Conservation (phyloP, 768 basidiomycete genomes). For the Phlegmacium glaucopus region DNA sequence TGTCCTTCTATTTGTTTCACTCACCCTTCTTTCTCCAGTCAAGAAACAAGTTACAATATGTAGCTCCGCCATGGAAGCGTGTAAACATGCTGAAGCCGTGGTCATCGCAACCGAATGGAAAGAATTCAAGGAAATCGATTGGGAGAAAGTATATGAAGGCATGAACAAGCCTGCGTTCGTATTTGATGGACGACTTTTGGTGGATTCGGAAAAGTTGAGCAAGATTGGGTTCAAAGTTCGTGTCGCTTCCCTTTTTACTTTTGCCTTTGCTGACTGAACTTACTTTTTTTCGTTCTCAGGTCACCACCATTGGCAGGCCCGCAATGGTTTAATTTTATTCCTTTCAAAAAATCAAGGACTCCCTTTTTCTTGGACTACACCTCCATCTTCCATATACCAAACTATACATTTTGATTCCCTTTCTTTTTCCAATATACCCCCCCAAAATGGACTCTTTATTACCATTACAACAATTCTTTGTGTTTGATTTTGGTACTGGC, state of each 20-base stretch:
- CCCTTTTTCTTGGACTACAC: too few species aligned
- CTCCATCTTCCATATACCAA: too few species aligned
- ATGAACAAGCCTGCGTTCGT: slow-evolving; percentile 99
- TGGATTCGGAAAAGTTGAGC: slow-evolving; percentile 76
- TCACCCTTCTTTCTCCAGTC: slow-evolving; percentile 41
- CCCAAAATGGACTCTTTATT: too few species aligned
- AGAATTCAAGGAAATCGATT: slow-evolving; percentile 92
- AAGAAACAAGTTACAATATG: slow-evolving; percentile 86
- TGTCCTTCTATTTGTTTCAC: slow-evolving; percentile 3
- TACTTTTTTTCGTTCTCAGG: neutral
- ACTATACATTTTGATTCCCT: too few species aligned
- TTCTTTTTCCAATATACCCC: too few species aligned
- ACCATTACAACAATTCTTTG: too few species aligned
- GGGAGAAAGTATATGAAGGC: slow-evolving; percentile 75
- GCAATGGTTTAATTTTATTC: too few species aligned
- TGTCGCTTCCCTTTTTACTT: slow-evolving; percentile 4
- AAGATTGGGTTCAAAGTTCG: slow-evolving; percentile 87
- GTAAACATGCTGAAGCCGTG: slow-evolving; percentile 85
- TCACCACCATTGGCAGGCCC: too few species aligned
- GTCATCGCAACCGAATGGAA: slow-evolving; percentile 98
- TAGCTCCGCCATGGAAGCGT: slow-evolving; percentile 79
- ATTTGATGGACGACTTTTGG: slow-evolving; percentile 88
- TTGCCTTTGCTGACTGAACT: neutral
- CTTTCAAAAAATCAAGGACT: too few species aligned
- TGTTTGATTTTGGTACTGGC: too few species aligned